These are phyloP conservation scores for Colletotrichum sp. DNA, from an alignment of 2,329 filamentous ascomycete genomes.

Conservation along the genomic window DNA sequence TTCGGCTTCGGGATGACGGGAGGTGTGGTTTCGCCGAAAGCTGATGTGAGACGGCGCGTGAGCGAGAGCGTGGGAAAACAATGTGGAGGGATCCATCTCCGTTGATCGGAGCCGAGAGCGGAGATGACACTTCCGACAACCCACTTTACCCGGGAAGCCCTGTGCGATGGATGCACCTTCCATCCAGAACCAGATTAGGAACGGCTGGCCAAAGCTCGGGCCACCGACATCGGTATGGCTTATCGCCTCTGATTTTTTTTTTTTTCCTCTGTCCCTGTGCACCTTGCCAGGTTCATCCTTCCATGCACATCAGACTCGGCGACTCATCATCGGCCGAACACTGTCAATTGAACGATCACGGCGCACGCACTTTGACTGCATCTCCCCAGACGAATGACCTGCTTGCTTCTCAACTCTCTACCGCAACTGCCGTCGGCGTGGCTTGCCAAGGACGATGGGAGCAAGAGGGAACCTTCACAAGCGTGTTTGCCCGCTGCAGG, in stretches of 20 bases:
- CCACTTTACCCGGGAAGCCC: neutral
- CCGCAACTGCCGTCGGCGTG: neutral
- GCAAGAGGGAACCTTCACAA: neutral
- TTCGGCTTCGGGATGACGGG: neutral
- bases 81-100: neutral
- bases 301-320: neutral
- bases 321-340: neutral
- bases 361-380: neutral
- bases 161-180: neutral
- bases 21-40: neutral
- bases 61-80: neutral
- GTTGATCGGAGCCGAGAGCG: constrained; percentile 17
- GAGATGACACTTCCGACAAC: neutral
- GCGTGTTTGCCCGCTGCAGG: neutral
- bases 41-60: neutral
- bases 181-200: neutral
- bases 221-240: neutral
- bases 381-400: neutral
- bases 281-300: neutral
- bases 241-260: neutral
- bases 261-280: neutral
- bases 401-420: neutral
- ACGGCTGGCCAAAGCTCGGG: neutral
- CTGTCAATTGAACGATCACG: neutral
- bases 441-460: neutral